Conservation (phyloP, 768 basidiomycete species). For the Melanogaster broomeanus region DNA sequence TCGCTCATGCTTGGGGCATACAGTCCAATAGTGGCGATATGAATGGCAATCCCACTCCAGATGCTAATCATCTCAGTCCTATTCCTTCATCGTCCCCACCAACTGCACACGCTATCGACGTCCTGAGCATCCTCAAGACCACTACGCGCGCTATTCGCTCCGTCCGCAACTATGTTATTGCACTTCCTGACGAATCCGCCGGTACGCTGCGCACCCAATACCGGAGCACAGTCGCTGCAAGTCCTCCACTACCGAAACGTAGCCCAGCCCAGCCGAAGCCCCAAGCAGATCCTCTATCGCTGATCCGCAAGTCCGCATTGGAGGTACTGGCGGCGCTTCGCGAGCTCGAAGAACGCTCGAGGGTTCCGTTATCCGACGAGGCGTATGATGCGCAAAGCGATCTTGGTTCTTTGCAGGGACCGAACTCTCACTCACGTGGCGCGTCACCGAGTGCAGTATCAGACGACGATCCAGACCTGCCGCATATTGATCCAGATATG, state of each 20-base stretch:
- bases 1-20: constrained; percentile 66
- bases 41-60: constrained; percentile 7
- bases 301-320: constrained; percentile 76
- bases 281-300: constrained; percentile 59
- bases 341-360: constrained; percentile 74
- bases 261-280: constrained; percentile 33
- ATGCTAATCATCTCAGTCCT: constrained; percentile 18
- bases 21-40: constrained; percentile 16
- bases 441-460: constrained; percentile 46
- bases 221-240: constrained; percentile 48
- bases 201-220: constrained; percentile 58
- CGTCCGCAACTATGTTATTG: constrained; percentile 80
- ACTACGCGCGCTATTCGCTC: constrained; percentile 83
- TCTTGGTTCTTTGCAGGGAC: constrained; percentile 46
- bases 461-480: constrained; percentile 34
- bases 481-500: constrained; percentile 53
- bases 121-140: constrained; percentile 71
- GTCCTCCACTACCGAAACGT: constrained; percentile 35
- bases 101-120: constrained; percentile 43
- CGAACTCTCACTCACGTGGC: constrained; percentile 40
- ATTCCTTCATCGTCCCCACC: neutral
- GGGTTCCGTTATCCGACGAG: constrained; percentile 77
- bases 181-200: constrained; percentile 74
- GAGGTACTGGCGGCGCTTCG: constrained; percentile 82
- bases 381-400: constrained; percentile 84